phyloP scores from a whole-genome alignment of 805 yeast genomes.

The Myxozyma monticola region DNA sequence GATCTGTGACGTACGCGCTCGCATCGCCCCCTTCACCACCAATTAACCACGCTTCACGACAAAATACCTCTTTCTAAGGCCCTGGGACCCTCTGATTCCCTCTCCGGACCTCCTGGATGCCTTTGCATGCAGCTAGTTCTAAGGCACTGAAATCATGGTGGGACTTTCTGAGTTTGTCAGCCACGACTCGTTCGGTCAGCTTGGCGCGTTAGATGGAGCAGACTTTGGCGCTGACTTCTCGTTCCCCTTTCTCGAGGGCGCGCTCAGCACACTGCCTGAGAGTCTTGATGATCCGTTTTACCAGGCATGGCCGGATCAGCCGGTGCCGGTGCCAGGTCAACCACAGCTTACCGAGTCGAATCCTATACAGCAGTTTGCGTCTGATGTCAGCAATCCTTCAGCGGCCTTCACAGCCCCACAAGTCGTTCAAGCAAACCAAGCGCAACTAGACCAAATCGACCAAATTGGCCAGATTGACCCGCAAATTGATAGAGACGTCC shows the following conservation, averaged over 20 bases:
- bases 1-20: too few relatives aligned
- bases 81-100: too few relatives aligned
- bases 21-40: too few relatives aligned
- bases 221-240: background rate
- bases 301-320: too few relatives aligned
- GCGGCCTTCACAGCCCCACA: background rate
- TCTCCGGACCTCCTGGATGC: too few relatives aligned
- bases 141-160: too few relatives aligned
- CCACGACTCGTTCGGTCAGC: background rate
- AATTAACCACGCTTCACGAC: too few relatives aligned
- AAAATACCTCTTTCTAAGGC: too few relatives aligned
- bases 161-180: background rate
- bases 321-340: too few relatives aligned
- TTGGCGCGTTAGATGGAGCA: background rate
- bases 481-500: background rate
- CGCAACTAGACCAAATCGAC: too few relatives aligned
- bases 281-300: background rate
- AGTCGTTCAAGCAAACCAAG: background rate
- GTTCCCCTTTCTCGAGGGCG: constrained; percentile 5
- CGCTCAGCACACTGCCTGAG: constrained; percentile 6
- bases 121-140: too few relatives aligned
- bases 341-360: background rate
- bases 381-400: background rate
- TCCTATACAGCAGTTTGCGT: background rate
- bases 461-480: background rate